Conservation (phyloP, 2,329 filamentous ascomycete species). For the Allantophomopsis cytisporea region DNA sequence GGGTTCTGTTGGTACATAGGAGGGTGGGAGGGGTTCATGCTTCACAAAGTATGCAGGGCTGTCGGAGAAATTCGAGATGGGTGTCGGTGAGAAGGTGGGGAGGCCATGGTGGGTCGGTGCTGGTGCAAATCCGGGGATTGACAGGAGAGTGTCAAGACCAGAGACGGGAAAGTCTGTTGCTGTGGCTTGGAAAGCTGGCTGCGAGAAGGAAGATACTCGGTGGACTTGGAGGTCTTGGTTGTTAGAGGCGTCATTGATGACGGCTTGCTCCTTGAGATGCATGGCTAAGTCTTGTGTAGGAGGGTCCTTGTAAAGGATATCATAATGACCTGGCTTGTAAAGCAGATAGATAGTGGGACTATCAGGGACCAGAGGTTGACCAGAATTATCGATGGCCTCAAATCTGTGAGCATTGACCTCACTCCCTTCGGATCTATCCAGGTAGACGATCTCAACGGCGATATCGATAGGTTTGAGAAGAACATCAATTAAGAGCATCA, state of each 20-base stretch:
- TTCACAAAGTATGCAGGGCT: too few species aligned
- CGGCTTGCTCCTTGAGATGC: constrained; percentile 4
- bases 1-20: neutral
- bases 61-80: neutral
- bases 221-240: constrained; percentile 35
- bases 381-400: constrained; percentile 25
- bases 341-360: constrained; percentile 41
- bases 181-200: constrained; percentile 28
- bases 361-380: constrained; percentile 16
- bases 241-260: constrained; percentile 10
- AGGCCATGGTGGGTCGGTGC: constrained; percentile 11
- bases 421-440: constrained; percentile 71
- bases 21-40: too few species aligned
- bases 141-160: constrained; percentile 10
- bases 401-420: constrained; percentile 48
- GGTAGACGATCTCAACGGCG: constrained; percentile 76
- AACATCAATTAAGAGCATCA: constrained; percentile 64
- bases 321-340: constrained; percentile 77
- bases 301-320: constrained; percentile 66
- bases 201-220: constrained; percentile 31
- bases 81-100: constrained; percentile 1
- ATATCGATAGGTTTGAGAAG: constrained; percentile 69
- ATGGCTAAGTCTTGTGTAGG: constrained; percentile 6
- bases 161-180: constrained; percentile 16
- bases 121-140: constrained; percentile 13